A percentile compares a stretch with the other conserved stretches of the same genome.
phyloP scores from a whole-genome alignment of 1,139 yeast species.

The Suhomyces kunorum region DNA sequence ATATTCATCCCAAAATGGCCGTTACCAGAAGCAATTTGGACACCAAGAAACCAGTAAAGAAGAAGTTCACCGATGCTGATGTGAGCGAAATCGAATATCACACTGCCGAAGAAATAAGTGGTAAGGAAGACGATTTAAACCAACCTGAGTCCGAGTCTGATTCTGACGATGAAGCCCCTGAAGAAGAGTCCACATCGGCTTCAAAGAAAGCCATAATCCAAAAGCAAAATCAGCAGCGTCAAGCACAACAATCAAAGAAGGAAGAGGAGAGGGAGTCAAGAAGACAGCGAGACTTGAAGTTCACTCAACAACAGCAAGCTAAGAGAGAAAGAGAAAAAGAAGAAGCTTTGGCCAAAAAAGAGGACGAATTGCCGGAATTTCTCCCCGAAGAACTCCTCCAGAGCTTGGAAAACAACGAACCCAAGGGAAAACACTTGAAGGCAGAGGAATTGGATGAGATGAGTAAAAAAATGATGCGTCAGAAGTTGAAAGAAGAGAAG shows the following conservation, averaged over 20 bases:
- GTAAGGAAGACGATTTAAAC: constrained; percentile 17
- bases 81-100: constrained; percentile 18
- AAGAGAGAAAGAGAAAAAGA: constrained; percentile 30
- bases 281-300: constrained; percentile 48
- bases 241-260: constrained; percentile 36
- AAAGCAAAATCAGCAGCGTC: constrained; percentile 35
- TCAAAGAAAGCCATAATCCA: constrained; percentile 35
- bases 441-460: constrained; percentile 38
- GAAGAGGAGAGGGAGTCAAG: constrained; percentile 49
- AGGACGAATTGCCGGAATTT: constrained; percentile 46
- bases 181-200: constrained; percentile 41
- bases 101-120: constrained; percentile 21
- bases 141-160: constrained; percentile 21
- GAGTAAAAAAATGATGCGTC: constrained; percentile 25
- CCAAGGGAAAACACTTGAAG: constrained; percentile 37
- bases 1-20: constrained; percentile 22
- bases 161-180: constrained; percentile 47
- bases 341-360: constrained; percentile 21
- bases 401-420: constrained; percentile 21
- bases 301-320: constrained; percentile 50
- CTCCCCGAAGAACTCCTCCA: constrained; percentile 52
- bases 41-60: constrained; percentile 18
- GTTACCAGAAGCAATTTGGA: constrained; percentile 21
- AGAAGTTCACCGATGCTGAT: constrained; percentile 23
- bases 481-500: constrained; percentile 40